Evolutionary conservation across 177 flowering plant genomes (phyloP), one percentile per base, ranked within the genome.

Genomic region (Tripterygium wilfordii): DNA sequence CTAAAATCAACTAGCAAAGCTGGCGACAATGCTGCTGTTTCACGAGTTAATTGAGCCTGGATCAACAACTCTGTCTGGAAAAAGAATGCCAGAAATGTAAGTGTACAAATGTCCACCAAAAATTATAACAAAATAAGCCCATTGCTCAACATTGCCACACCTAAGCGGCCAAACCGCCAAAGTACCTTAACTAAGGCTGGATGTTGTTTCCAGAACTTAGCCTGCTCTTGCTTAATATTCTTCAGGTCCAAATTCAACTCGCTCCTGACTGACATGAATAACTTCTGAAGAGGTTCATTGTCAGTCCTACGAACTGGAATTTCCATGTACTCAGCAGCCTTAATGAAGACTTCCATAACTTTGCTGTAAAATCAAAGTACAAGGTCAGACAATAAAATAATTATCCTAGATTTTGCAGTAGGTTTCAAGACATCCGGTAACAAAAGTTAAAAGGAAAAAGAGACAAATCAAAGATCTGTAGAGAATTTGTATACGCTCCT

Each of bases 131-230:
- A 13, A 21, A 32, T 9, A 3, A 19, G 6, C n/a, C n/a, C n/a
- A n/a, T n/a, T n/a, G n/a, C n/a, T n/a, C n/a, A n/a, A n/a, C n/a
- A n/a, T n/a, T n/a, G n/a, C n/a, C n/a, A n/a, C n/a, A n/a, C n/a
- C n/a, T n/a, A n/a, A n/a, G n/a, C 42, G 2, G 22, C 5, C 15
- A 4, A 38, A 4, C 4, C 8, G 19, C 20, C 1, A 33, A 38
- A 36, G 17, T 58, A 91, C 98, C 91, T 91, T 83, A 28, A 86
- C 95, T 18, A 83, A 48, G 19, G 79, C 65, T 8, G 96, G 98
- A 63, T 88, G 98, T 54, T 86, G 95, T 79, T 86, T 92, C 96
- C 95, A 88, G 72, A 92, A 92, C 57, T 88, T 92, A 49, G 96
- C 94, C 48, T 92, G 95, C 59, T 92, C 96, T 71, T 88, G 95